phyloP scores from a whole-genome alignment of 345 rosid genomes.

The Syzygium oleosum region DNA sequence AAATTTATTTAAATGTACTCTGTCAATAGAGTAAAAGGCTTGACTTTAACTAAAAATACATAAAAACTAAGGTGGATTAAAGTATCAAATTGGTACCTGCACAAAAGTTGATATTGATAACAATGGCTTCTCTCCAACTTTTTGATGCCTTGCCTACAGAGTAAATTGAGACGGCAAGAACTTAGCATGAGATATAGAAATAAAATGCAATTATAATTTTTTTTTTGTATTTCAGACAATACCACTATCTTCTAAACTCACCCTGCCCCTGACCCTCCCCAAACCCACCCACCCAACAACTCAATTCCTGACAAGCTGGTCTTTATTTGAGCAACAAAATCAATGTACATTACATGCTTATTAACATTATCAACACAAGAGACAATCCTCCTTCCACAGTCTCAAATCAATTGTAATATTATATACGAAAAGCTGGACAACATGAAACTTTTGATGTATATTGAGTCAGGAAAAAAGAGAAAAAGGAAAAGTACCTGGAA shows the following conservation, averaged over 20 bases:
- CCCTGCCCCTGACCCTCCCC: not conserved
- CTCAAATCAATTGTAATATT: not conserved
- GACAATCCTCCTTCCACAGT: not conserved
- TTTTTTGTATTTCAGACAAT: not conserved
- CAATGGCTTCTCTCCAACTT: slow-evolving; percentile 55
- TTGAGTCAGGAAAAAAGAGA: not conserved
- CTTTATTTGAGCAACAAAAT: not conserved
- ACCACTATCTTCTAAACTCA: not conserved
- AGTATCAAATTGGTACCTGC: slow-evolving; percentile 27
- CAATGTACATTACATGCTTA: not conserved
- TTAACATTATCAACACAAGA: not conserved
- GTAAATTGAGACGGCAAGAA: not conserved
- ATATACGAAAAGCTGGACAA: not conserved
- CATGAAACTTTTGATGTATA: not conserved
- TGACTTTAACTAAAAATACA: not conserved
- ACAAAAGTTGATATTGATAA: slow-evolving; percentile 43
- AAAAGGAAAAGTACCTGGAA: slow-evolving; percentile 33
- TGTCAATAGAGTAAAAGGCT: not conserved
- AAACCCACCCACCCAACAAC: not conserved
- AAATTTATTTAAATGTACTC: not conserved
- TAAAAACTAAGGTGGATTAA: not conserved
- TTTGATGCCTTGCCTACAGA: slow-evolving; percentile 30
- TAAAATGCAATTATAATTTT: not conserved
- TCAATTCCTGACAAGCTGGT: not conserved
- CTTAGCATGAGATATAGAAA: not conserved